Evolutionary conservation across 257 asterid species (phyloP).

Genomic region (Lycium barbarum): DNA sequence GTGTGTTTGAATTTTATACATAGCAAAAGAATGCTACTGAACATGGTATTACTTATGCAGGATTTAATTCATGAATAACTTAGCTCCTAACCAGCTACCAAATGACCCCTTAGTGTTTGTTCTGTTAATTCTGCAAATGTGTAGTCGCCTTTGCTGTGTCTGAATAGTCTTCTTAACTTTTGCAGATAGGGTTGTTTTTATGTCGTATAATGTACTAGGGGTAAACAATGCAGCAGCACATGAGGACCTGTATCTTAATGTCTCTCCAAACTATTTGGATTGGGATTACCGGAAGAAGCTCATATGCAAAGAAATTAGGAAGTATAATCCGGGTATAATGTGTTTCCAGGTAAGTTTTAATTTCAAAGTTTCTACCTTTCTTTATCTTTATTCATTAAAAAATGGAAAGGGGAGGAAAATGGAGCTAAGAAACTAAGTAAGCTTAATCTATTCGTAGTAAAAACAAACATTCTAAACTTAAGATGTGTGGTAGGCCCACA

Average conservation of each 20-base stretch:
- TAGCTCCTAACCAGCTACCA: no score
- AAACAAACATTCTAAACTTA: neutral
- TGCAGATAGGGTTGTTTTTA: constrained; percentile 68
- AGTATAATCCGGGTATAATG: constrained; percentile 65
- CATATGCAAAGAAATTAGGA: constrained; percentile 60
- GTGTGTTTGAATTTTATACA: no score
- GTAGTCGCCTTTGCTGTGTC: neutral
- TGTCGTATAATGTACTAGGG: constrained; percentile 84
- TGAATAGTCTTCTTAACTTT: neutral
- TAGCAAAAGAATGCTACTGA: no score
- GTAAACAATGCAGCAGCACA: constrained; percentile 71
- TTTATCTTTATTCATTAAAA: neutral
- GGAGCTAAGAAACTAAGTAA: neutral
- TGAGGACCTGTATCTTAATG: constrained; percentile 62
- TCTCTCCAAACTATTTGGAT: constrained; percentile 56
- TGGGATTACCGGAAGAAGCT: constrained; percentile 77
- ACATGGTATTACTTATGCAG: no score
- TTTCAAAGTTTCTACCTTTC: constrained; percentile 24
- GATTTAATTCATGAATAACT: no score
- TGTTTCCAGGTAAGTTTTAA: constrained; percentile 73
- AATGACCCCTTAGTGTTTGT: no score
- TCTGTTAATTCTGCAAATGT: neutral
- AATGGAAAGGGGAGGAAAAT: neutral
- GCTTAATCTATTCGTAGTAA: neutral
- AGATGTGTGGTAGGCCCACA: neutral